Percentiles rank a stretch among this genome's conserved stretches.
Evolutionary conservation across 2,329 filamentous ascomycete species (phyloP).

Genomic region (Aureobasidium musti): DNA sequence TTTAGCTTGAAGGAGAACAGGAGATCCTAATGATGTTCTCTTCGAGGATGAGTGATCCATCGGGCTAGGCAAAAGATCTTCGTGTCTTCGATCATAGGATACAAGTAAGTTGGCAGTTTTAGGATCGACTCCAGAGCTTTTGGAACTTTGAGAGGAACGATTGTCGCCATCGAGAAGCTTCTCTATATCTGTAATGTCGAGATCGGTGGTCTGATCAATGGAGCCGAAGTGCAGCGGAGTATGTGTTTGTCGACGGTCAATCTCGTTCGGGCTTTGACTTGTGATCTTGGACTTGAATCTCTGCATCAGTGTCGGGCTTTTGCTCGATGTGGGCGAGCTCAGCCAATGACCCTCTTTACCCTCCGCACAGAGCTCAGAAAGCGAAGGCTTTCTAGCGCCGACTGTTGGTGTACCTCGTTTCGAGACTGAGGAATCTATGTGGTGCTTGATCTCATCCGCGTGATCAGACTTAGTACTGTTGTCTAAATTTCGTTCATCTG

Average conservation of each 20-base stretch:
- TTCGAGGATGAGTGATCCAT: constrained; percentile 31
- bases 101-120: constrained; percentile 24
- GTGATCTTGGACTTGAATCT: constrained; percentile 4
- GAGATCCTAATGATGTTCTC: constrained; percentile 35
- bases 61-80: constrained; percentile 37
- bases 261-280: background rate
- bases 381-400: constrained; percentile 29
- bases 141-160: constrained; percentile 14
- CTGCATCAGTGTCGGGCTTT: constrained; percentile 7
- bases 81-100: constrained; percentile 37
- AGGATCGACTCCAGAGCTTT: background rate
- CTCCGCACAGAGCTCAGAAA: constrained; percentile 33
- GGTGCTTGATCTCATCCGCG: background rate
- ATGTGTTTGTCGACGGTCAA: background rate
- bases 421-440: background rate
- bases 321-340: constrained; percentile 28
- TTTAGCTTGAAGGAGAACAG: constrained; percentile 35
- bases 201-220: constrained; percentile 11
- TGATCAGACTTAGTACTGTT: background rate
- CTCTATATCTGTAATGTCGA: constrained; percentile 6
- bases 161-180: background rate
- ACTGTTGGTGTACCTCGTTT: too few relatives aligned
- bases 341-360: constrained; percentile 46
- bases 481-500: constrained; percentile 38
- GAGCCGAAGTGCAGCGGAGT: background rate